Evolutionary conservation across 2,329 filamentous ascomycete species (phyloP), one percentile per base, ranked within the genome.

Genomic region (Paecilomyces dactylethromorphus): DNA sequence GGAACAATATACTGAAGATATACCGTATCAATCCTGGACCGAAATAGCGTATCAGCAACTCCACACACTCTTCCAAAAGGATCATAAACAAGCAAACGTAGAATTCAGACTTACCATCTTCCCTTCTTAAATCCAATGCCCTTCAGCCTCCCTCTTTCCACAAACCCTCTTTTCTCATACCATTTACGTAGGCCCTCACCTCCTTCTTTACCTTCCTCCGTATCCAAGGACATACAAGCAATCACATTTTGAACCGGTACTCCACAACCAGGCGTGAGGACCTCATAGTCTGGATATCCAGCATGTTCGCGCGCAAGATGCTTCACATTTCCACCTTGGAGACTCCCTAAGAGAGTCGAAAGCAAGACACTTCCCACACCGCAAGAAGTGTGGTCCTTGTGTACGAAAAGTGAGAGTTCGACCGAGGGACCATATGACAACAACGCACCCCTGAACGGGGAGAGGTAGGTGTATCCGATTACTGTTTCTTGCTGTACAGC

Each of bases 371-470:
- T 66, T 4, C 76, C 76, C 32, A 76, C 64, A 2, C 71, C 70
- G 18, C 61, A 64, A 1, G 62, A 64, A 13, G 63, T 68, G 51
- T 76, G 60, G 0, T 70, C 67, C 1, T 70, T 73, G 59, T 74
- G 73, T 53, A 75, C 69, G 58, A 76, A 77, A 12, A 78, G 63
- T 0, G 69, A 70, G 6, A 78, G 63, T 59, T 78, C 76, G 8
- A 76, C 75, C 0, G 75, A 76, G 7, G 74, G 68, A 12, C 68
- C 71, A 60, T 78, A 78, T 1, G 72, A 72, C 21, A 71, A 62
- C 64, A 74, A 66, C 26, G 65, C 63, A 4, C 67, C 69, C 2
- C 74, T 69, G 57, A 74, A 78, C 2, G 69, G 68, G 5, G 69
- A 69, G 26, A 70, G 66, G 35, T 69, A 76, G 31, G 68, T 61